Base-by-base conservation (phyloP, 2,329 filamentous ascomycete species). In the Geoglossum cookeanum region DNA sequence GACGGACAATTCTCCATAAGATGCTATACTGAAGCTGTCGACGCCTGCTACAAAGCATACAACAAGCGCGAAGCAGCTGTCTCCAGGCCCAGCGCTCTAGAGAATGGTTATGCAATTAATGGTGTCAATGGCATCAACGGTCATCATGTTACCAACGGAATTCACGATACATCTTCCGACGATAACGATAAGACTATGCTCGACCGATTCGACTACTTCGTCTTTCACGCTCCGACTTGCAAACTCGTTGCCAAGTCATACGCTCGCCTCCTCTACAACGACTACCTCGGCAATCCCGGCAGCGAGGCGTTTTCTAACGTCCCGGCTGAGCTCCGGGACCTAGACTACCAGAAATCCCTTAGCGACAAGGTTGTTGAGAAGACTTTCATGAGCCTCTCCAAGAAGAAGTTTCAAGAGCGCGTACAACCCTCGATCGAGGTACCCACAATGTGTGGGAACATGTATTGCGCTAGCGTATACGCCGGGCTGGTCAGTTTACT, bases 201-300 rank as follows among this genome's bases (percentile, higher is more conserved):
- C 59, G 86, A 91, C 70, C 83, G 85, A 66, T 92, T 92, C 70
- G 86, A 91, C 71, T 87, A 88, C 74, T 72, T 92, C 68, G 71
- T 81, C 60, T 92, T 90, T 81, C 87, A 92, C 71, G 78, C 87
- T 17, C 87, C 87, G 45, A 91, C 83, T 61, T 92, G 87, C 83
- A 92, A 92, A 76, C 77, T 89, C 58, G 87, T 92, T 60, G 76
- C 85, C 68, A 92, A 92, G 75, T 89, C 85, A 17, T 92, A 89
- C 68, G 87, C 80, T 59, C 84, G 87, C 63, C 77, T 92, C 62
- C 75, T 91, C 58, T 92, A 92, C 78, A 87, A 91, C 69, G 87
- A 92, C 73, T 92, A 84, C 75, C 77, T 91, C 39, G 73, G 74
- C 69, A 78, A 88, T 69, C 80, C 85, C 53, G 75, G 80, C 61